Evolutionary conservation across 2,329 filamentous ascomycete genomes (phyloP), one percentile per base, ranked within the genome.

Genomic region (Fusarium globosum): DNA sequence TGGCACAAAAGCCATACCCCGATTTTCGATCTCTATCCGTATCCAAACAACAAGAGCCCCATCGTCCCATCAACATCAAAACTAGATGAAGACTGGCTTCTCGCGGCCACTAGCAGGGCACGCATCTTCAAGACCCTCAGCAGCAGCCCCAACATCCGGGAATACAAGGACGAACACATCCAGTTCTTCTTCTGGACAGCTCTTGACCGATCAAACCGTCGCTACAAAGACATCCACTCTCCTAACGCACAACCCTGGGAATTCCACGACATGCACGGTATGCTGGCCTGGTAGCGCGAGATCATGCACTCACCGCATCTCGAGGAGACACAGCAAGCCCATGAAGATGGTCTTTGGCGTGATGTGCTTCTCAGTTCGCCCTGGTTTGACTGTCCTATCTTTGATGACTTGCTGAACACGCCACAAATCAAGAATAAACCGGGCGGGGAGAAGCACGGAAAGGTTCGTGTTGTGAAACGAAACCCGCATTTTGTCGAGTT

Each of bases 201-300:
- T 7, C 68, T 80, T 9, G 70, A 77, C n/a, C 70, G 72, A 15
- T 43, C 48, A 14, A 69, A 67, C 35, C 61, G 73, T 13, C 21
- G 23, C 1, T 53, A 36, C 12, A 52, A 52, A 23, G 18, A 48
- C 5, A 13, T 43, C 2, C 7, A 55, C 6, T n/a, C n/a, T 12
- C 30, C 39, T 1, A 53, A 51, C 3, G n/a, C 16, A 45, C 53
- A 35, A 14, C 60, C 48, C 23, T 72, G 68, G 68, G 26, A 57
- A 8, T 21, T 26, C 4, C 28, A 48, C 16, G 65, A 72, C 3
- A 57, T 72, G 52, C 15, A 3, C 14, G 56, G 56, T 15, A 72
- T 72, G 76, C 69, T 80, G 45, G 58, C 67, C 63, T 80, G 76
- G 78, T 80, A 79, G 69, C 78, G 79, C 61, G 68, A 75, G 43